A percentile compares a stretch with the other conserved stretches of the same genome.
Conservation (phyloP, 1,284 basidiomycete genomes). For the Mycosarcoma mackinlayi region DNA sequence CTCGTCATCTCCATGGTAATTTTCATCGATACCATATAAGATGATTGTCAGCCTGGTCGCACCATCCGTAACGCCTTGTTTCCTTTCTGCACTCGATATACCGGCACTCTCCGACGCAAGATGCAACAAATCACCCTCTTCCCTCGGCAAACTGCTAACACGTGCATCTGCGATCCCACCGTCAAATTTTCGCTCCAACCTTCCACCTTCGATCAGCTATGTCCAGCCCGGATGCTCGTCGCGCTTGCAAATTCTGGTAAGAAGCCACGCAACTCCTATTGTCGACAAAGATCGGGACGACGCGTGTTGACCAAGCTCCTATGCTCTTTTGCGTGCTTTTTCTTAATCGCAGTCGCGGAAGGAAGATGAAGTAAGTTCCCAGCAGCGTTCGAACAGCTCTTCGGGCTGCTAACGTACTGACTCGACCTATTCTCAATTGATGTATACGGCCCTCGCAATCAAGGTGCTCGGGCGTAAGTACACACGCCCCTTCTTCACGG, state of each 20-base stretch:
- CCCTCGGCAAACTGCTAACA: too few species aligned
- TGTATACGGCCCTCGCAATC: too few species aligned
- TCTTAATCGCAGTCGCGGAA: constrained; percentile 16
- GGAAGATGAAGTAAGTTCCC: constrained; percentile 44
- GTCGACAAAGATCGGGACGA: neutral
- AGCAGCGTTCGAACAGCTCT: too few species aligned
- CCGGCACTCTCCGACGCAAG: too few species aligned
- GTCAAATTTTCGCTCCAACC: too few species aligned
- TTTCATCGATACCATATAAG: neutral
- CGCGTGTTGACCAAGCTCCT: neutral
- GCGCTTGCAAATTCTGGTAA: constrained; percentile 11
- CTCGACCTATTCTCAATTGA: neutral
- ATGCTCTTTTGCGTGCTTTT: neutral
- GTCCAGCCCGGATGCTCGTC: neutral
- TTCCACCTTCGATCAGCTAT: neutral
- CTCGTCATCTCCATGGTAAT: neutral
- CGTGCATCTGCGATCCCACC: too few species aligned
- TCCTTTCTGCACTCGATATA: neutral
- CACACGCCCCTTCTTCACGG: neutral
- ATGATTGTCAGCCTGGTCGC: neutral
- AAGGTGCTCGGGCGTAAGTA: constrained; percentile 38
- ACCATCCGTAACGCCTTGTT: neutral
- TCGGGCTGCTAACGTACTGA: too few species aligned
- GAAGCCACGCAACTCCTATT: neutral
- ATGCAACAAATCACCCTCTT: too few species aligned